These are phyloP conservation scores for Niebla homalea DNA, from an alignment of 495 filamentous ascomycete species.

Conservation along the genomic window DNA sequence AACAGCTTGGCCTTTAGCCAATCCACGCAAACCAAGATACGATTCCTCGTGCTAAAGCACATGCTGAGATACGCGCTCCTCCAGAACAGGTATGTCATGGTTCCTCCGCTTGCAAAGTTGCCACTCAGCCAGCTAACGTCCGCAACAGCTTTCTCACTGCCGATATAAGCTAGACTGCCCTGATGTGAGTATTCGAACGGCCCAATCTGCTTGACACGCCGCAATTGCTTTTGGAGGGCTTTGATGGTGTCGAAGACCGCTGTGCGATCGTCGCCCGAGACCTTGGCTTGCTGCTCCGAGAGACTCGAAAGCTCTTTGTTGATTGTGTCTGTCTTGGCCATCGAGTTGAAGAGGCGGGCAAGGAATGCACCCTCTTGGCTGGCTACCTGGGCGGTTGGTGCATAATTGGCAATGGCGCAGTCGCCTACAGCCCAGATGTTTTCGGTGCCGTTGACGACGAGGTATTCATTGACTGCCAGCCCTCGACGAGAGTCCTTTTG, in stretches of 20 bases:
- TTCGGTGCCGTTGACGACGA: conserved; percentile 91
- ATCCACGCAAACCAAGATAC: conserved; percentile 81
- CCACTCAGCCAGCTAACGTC: conserved; percentile 97
- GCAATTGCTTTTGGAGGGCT: conserved; percentile 68
- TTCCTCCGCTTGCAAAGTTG: conserved; percentile 79
- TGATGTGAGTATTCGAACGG: conserved; percentile 98
- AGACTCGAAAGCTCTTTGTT: conserved; percentile 55
- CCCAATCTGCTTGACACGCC: conserved; percentile 80
- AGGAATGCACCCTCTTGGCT: conserved; percentile 93
- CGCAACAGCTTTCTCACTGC: conserved; percentile 91
- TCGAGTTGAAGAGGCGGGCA: conserved; percentile 91
- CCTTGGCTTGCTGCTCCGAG: conserved; percentile 49
- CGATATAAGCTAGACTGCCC: conserved; percentile 93
- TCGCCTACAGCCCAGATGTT: conserved; percentile 90
- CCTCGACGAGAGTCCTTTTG: conserved; percentile 92
- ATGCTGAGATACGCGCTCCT: conserved; percentile 94
- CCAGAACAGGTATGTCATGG: conserved; percentile 85
- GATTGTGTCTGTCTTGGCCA: conserved; percentile 77
- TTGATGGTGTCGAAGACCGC: conserved; percentile 59
- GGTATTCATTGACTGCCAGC: conserved; percentile 93
- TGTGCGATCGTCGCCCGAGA: conserved; percentile 42
- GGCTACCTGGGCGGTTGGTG: conserved; percentile 93
- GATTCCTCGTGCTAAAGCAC: conserved; percentile 97
- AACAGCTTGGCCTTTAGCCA: conserved; percentile 95
- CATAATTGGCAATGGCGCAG: conserved; percentile 91